phyloP scores from a whole-genome alignment of 306 rosid species.

The Malus domestica region ASM211411v1 NC_041800.1:31499733-31500232 shows the following conservation, averaged over 20 bases:
- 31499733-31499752: slow-evolving; percentile 86
- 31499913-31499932: not conserved
- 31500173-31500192: too few relatives aligned
- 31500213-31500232: too few relatives aligned
- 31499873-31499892: not conserved
- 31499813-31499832: not conserved
- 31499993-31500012: slow-evolving; percentile 9
- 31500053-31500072: not conserved
- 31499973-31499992: not conserved
- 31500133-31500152: not conserved
- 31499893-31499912: not conserved
- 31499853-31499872: too few relatives aligned
- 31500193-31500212: fast-evolving
- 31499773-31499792: slow-evolving; percentile 54
- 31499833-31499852: not conserved
- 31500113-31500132: not conserved
- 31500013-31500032: not conserved
- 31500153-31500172: not conserved
- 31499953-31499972: not conserved
- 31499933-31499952: not conserved
- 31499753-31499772: slow-evolving; percentile 56
- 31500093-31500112: not conserved
- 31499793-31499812: slow-evolving; percentile 26
- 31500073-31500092: not conserved
- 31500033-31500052: not conserved